phyloP scores from a whole-genome alignment of 805 yeast genomes.

The Naumovozyma castellii region DNA sequence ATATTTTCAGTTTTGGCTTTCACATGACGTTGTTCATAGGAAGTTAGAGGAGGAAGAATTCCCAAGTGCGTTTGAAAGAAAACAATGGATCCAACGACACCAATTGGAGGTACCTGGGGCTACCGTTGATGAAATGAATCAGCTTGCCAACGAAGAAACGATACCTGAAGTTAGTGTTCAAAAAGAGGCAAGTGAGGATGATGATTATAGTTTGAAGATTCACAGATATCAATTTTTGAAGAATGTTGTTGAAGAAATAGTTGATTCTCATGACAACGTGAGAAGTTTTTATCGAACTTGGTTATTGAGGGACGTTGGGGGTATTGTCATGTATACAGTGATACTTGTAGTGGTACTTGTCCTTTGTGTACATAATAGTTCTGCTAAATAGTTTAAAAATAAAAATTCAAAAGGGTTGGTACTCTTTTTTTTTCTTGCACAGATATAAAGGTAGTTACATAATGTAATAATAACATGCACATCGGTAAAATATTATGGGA shows the following conservation, averaged over 20 bases:
- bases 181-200: neutral
- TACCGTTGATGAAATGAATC: neutral
- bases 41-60: constrained; percentile 17
- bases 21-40: constrained; percentile 18
- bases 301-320: constrained; percentile 8
- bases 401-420: no score
- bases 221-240: constrained; percentile 6
- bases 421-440: no score
- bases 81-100: constrained; percentile 4
- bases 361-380: neutral
- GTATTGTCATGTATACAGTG: constrained; percentile 2
- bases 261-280: constrained; percentile 10
- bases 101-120: neutral
- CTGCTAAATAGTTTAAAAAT: neutral
- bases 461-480: neutral
- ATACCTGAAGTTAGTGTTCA: no score
- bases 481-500: no score
- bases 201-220: neutral
- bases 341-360: constrained; percentile 2
- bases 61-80: constrained; percentile 23
- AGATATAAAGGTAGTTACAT: no score
- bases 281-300: constrained; percentile 12
- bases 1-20: constrained; percentile 14
- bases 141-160: neutral
- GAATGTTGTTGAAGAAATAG: constrained; percentile 9